A percentile compares a stretch with the other conserved stretches of the same genome.
Evolutionary conservation across 139 green algal genomes (phyloP).

Genomic region (Tetraselmis striata): DNA sequence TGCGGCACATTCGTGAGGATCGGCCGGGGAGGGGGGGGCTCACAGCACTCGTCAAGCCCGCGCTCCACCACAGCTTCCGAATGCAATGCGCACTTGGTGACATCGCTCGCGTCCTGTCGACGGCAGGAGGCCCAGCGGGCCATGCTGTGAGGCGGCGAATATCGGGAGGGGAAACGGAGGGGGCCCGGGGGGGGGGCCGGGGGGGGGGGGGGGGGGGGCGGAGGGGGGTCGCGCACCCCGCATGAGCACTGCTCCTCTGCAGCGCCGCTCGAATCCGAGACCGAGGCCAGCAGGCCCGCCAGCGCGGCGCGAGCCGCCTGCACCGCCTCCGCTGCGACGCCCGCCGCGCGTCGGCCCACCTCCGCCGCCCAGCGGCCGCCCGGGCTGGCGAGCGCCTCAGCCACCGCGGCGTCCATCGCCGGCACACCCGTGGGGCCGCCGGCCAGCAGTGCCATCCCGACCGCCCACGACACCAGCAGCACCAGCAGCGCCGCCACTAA

Average conservation of each 20-base stretch:
- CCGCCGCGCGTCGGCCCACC: no score
- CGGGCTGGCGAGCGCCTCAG: background rate
- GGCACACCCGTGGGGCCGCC: no score
- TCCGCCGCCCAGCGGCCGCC: background rate
- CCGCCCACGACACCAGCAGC: no score
- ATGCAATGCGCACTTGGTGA: background rate
- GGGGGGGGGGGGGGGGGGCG: no score
- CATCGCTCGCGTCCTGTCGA: background rate
- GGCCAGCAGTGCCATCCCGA: no score
- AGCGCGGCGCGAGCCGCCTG: background rate
- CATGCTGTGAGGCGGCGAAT: no score
- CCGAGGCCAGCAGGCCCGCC: no score
- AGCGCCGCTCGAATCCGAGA: no score
- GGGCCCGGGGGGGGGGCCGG: no score
- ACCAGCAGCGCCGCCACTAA: no score
- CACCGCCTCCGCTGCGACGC: background rate
- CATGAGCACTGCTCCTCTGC: background rate
- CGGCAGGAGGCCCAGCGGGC: no score
- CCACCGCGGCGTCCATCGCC: background rate
- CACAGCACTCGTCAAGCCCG: background rate
- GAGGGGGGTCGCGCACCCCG: background rate
- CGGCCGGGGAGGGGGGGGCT: background rate
- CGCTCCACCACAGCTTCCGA: background rate
- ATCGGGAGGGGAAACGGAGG: no score
- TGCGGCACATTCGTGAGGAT: background rate